Evolutionary conservation across 305 asterid genomes (phyloP), one percentile per base, ranked within the genome.

Genomic region (Fraxinus albicans): DNA sequence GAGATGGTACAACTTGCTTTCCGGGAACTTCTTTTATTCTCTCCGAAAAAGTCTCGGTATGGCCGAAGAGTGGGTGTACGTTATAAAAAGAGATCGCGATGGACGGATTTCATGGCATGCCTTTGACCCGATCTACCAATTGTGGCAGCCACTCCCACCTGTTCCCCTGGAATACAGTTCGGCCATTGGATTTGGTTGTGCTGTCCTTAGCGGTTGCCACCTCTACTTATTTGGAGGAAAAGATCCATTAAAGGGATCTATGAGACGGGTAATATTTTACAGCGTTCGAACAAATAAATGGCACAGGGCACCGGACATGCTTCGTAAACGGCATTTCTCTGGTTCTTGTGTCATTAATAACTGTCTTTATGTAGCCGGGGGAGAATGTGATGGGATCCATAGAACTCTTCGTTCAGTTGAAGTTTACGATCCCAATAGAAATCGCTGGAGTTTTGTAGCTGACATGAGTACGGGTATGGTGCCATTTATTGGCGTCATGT

Each of bases 391-490:
- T 83, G 99, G 98, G 82, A 92, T 93, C 38, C 97, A 89, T 60
- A 85, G 98, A 84, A 95, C 98, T 9, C 91, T 96, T 1, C 94
- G 98, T 2, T 95, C 99, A 0, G 99, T 97, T 25, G 99, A 96
- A 86, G 96, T 96, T 79, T 96, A 93, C 15, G 98, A 96, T 77
- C 99, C 99, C 13, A 96, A 93, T 72, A 87, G 92, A 83, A 91
- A 92, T 84, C 91, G 98, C 0, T 96, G 99, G 99, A 93, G 90
- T 83, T 96, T 92, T 72, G 81, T 96, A 78, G 85, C 98, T 8
- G 98, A 96, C 27, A 96, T 94, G 99, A 93, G 96, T 89, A 96
- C 95, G 0, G 98, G 97, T 4, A 96, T 96, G 99, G 99, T 96
- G 23, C 76, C 76, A 31, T 69, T 69, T 12, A 69, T 69, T 69